Evolutionary conservation across 768 basidiomycete genomes (phyloP).

Genomic region (Suillus fuscotomentosus): DNA sequence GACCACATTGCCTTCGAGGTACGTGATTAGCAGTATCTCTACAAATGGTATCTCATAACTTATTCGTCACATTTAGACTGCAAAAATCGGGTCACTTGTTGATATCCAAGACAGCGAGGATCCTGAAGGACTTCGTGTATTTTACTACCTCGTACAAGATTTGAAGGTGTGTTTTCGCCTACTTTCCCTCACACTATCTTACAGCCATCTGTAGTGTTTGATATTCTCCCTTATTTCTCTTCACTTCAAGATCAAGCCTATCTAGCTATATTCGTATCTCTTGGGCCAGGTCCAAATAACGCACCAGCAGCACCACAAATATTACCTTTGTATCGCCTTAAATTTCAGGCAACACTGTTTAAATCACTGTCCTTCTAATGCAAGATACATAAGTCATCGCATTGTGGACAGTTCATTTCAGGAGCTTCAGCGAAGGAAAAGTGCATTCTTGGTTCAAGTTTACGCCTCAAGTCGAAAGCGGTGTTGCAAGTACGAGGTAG

Average conservation of each 20-base stretch:
- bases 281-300: background rate
- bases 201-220: slow-evolving; percentile 62
- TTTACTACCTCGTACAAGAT: slow-evolving; percentile 98
- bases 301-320: background rate
- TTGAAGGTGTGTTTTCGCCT: slow-evolving; percentile 62
- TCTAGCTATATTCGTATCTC: slow-evolving; percentile 41
- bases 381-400: background rate
- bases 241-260: slow-evolving; percentile 99
- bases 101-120: slow-evolving; percentile 98
- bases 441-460: too few species aligned
- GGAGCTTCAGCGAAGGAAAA: background rate
- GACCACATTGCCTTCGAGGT: slow-evolving; percentile 98
- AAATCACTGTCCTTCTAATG: background rate
- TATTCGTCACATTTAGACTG: slow-evolving; percentile 60
- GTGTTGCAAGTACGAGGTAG: background rate
- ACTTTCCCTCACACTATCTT: background rate
- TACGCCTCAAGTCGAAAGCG: too few species aligned
- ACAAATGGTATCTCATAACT: background rate
- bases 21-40: slow-evolving; percentile 18
- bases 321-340: background rate
- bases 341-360: background rate
- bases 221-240: slow-evolving; percentile 98
- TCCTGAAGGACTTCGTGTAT: slow-evolving; percentile 94
- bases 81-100: slow-evolving; percentile 95
- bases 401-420: background rate